phyloP scores from a whole-genome alignment of 73 alveolate species.

The Tetrahymena thermophila region DNA sequence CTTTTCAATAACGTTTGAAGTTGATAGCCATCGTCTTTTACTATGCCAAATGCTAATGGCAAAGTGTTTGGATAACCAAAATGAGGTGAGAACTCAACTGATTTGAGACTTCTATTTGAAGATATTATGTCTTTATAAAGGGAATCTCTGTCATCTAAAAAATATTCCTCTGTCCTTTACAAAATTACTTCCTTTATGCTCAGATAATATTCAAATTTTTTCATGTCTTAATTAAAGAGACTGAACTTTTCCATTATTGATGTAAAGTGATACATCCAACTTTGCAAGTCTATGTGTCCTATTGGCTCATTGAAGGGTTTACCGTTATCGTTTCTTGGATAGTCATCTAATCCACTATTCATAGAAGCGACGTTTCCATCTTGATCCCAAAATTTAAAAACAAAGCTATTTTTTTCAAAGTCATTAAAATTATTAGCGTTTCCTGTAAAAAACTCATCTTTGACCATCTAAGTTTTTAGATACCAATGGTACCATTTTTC shows the following conservation, averaged over 20 bases:
- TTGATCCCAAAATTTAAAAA: background rate
- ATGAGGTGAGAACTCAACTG: constrained; percentile 54
- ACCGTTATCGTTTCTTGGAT: constrained; percentile 35
- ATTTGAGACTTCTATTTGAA: constrained; percentile 20
- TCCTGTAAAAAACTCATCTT: background rate
- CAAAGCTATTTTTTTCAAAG: background rate
- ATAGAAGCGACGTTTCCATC: background rate
- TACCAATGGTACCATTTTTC: background rate
- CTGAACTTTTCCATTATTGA: background rate
- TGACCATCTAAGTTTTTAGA: background rate
- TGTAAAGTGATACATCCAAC: background rate
- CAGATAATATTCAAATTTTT: background rate
- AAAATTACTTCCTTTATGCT: background rate
- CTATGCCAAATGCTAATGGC: constrained; percentile 70
- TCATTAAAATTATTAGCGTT: background rate
- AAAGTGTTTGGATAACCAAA: constrained; percentile 67
- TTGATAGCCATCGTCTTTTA: background rate
- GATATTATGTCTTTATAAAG: background rate
- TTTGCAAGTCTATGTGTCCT: background rate
- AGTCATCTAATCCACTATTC: constrained; percentile 70
- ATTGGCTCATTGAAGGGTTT: background rate
- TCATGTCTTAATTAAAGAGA: background rate
- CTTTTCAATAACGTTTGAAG: background rate
- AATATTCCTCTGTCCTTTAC: background rate
- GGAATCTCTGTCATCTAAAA: background rate